Conservation (phyloP, 768 basidiomycete genomes). For the Pulveroboletus sp. region DNA sequence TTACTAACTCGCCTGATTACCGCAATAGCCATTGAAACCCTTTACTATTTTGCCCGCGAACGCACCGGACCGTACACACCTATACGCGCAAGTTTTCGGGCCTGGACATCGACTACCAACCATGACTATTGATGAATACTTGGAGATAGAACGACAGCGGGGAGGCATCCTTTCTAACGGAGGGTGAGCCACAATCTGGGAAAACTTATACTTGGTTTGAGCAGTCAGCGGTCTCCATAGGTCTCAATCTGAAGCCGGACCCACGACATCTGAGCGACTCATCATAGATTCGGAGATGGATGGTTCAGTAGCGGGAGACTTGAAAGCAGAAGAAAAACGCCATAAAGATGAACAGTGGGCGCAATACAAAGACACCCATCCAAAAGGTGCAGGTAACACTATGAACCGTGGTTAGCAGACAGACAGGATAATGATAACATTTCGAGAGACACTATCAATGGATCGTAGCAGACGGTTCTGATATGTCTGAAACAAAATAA, state of each 20-base stretch:
- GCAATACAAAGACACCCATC: slow-evolving; percentile 78
- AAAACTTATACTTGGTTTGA: slow-evolving; percentile 5
- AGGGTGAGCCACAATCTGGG: slow-evolving; percentile 54
- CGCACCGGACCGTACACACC: slow-evolving; percentile 60
- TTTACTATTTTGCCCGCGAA: slow-evolving; percentile 89
- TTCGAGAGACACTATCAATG: slow-evolving; percentile 4
- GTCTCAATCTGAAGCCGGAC: slow-evolving; percentile 59
- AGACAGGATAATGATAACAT: slow-evolving; percentile 7
- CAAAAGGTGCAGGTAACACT: slow-evolving; percentile 92
- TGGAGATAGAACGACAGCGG: slow-evolving; percentile 77
- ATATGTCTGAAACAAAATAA: slow-evolving; percentile 25
- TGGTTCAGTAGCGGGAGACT: slow-evolving; percentile 64
- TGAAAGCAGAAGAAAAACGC: slow-evolving; percentile 73
- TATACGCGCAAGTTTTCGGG: slow-evolving; percentile 82
- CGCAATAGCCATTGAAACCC: slow-evolving; percentile 73
- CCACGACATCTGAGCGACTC: slow-evolving; percentile 77
- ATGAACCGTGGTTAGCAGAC: slow-evolving; percentile 75
- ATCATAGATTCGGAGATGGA: slow-evolving; percentile 81
- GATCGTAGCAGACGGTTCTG: slow-evolving; percentile 14
- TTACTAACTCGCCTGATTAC: slow-evolving; percentile 5
- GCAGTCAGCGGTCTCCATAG: slow-evolving; percentile 35
- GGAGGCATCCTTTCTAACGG: slow-evolving; percentile 88
- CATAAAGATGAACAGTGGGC: slow-evolving; percentile 93
- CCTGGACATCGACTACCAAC: slow-evolving; percentile 84
- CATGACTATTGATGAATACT: slow-evolving; percentile 94